phyloP scores from a whole-genome alignment of 2,329 filamentous ascomycete species.

The Sporothrix pseudoabietina region DNA sequence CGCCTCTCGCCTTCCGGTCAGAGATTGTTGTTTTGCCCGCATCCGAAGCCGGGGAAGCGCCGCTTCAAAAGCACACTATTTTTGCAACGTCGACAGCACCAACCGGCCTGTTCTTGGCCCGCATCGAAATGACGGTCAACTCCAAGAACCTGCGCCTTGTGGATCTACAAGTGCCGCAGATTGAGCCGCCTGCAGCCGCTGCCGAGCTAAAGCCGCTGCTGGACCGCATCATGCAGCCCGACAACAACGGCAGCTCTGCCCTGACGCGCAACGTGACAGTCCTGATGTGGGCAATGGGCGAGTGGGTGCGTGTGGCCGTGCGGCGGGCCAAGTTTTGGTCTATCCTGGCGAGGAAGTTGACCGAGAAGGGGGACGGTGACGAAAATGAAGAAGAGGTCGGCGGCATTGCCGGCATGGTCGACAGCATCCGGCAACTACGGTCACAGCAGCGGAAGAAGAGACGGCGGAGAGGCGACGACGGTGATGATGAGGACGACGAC shows the following conservation, averaged over 20 bases:
- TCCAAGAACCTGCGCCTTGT: slow-evolving; percentile 55
- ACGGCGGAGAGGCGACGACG: slow-evolving; percentile 25
- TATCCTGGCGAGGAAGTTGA: slow-evolving; percentile 53
- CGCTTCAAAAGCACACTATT: slow-evolving; percentile 56
- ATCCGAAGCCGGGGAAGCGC: slow-evolving; percentile 28
- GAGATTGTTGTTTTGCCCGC: slow-evolving; percentile 51
- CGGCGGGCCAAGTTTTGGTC: slow-evolving; percentile 66
- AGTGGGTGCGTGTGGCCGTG: slow-evolving; percentile 65
- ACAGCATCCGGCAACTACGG: slow-evolving; percentile 41
- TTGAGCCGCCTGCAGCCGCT: slow-evolving; percentile 59
- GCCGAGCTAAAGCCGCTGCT: slow-evolving; percentile 61
- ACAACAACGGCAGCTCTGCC: slow-evolving; percentile 39
- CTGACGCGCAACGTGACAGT: slow-evolving; percentile 61
- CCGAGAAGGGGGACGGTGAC: slow-evolving; percentile 39
- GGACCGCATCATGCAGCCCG: slow-evolving; percentile 42
- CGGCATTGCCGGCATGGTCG: slow-evolving; percentile 33
- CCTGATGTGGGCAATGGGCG: slow-evolving; percentile 67
- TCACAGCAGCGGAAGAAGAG: slow-evolving; percentile 35
- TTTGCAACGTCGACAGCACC: slow-evolving; percentile 51
- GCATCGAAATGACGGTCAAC: slow-evolving; percentile 61
- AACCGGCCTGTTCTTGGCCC: slow-evolving; percentile 59
- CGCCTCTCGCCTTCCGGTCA: slow-evolving; percentile 64
- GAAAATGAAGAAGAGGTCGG: neutral
- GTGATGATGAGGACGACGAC: slow-evolving; percentile 34
- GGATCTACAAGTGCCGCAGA: slow-evolving; percentile 54